A percentile compares a stretch with the other conserved stretches of the same genome.
phyloP scores from a whole-genome alignment of 805 yeast genomes.

The Candida stauntonica region DNA sequence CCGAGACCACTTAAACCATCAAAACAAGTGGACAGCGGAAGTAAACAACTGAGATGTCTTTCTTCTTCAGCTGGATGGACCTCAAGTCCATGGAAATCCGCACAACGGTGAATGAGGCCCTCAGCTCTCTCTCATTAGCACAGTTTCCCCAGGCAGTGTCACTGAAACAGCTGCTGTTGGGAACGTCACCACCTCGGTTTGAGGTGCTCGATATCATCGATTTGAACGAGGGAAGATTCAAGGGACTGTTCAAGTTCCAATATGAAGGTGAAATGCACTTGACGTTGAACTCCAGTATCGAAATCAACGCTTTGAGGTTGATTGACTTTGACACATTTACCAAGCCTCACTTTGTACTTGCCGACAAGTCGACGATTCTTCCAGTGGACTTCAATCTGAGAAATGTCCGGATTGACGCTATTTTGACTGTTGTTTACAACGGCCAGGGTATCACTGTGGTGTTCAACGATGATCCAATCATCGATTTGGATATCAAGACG shows the following conservation, averaged over 20 bases:
- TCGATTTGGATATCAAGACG: slow-evolving; percentile 23
- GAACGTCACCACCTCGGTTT: slow-evolving; percentile 17
- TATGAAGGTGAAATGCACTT: slow-evolving; percentile 22
- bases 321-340: slow-evolving; percentile 26
- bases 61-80: slow-evolving; percentile 24
- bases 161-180: slow-evolving; percentile 16
- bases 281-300: slow-evolving; percentile 20
- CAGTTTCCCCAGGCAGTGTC: slow-evolving; percentile 21
- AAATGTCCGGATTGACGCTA: slow-evolving; percentile 18
- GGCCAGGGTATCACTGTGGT: slow-evolving; percentile 21
- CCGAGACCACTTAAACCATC: no score
- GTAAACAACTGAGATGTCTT: slow-evolving; percentile 24
- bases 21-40: no score
- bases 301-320: slow-evolving; percentile 23
- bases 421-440: slow-evolving; percentile 22
- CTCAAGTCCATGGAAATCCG: slow-evolving; percentile 21
- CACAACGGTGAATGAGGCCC: slow-evolving; percentile 18
- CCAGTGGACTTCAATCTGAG: slow-evolving; percentile 25
- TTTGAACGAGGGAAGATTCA: slow-evolving; percentile 18
- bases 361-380: slow-evolving; percentile 22
- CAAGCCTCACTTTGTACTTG: slow-evolving; percentile 23
- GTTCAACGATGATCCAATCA: slow-evolving; percentile 24
- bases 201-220: slow-evolving; percentile 24
- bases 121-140: slow-evolving; percentile 15
- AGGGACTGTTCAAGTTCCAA: slow-evolving; percentile 23